A percentile compares a stretch with the other conserved stretches of the same genome.
phyloP scores from a whole-genome alignment of 2,329 filamentous ascomycete genomes.

The Cladosporium sp. region DNA sequence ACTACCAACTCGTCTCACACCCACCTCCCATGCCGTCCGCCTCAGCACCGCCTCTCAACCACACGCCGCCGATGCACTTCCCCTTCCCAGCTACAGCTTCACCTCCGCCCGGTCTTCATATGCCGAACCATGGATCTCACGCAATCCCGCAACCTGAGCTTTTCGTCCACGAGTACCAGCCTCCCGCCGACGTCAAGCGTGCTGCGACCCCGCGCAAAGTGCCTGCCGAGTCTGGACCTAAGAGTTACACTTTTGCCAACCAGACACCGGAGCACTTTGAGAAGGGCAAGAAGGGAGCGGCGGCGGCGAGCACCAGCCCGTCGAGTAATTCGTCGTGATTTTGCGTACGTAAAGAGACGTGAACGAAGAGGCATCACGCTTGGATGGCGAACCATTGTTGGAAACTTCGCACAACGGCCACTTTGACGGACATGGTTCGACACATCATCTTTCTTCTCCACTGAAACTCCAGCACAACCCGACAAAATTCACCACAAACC shows the following conservation, averaged over 20 bases:
- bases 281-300: slow-evolving; percentile 21
- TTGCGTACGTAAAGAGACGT: too few relatives aligned
- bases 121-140: slow-evolving; percentile 25
- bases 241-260: slow-evolving; percentile 45
- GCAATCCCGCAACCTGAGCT: slow-evolving; percentile 31
- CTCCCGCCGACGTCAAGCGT: slow-evolving; percentile 36
- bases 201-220: slow-evolving; percentile 25
- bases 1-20: slow-evolving; percentile 8
- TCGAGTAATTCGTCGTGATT: slow-evolving; percentile 2
- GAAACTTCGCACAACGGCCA: too few relatives aligned
- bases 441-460: too few relatives aligned
- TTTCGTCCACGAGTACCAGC: slow-evolving; percentile 43
- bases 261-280: slow-evolving; percentile 41
- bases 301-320: slow-evolving; percentile 3
- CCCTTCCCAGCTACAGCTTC: slow-evolving; percentile 18
- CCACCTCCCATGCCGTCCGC: not conserved
- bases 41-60: slow-evolving; percentile 13
- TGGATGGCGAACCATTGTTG: too few relatives aligned
- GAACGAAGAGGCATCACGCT: too few relatives aligned
- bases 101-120: slow-evolving; percentile 15
- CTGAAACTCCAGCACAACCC: too few relatives aligned
- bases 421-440: too few relatives aligned
- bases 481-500: too few relatives aligned
- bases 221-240: slow-evolving; percentile 29
- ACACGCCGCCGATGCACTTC: slow-evolving; percentile 15